Base-by-base conservation (phyloP, 805 yeast genomes). In the Lipomyces sp. region DNA sequence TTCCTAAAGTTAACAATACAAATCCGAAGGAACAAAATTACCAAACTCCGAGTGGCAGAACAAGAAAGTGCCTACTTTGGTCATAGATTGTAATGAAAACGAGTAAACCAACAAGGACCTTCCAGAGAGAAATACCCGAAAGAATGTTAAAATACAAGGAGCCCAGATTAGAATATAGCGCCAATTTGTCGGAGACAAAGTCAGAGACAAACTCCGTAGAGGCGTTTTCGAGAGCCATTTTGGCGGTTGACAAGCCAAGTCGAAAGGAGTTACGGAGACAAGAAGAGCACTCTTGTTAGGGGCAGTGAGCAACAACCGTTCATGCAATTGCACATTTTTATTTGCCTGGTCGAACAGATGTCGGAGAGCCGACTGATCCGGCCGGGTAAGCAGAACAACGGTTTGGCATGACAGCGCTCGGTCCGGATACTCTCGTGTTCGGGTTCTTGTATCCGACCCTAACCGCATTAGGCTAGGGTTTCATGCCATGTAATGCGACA, bases 1-100 rank as follows among this genome's bases (percentile, higher is more conserved):
- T 42, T 8, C 48, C n/a, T 10, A n/a, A 42, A 15, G 48, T 42
- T n/a, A 42, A 42, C 10, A n/a, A 42, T 42, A 6, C 48, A 85
- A 89, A 7, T 10, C 37, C n/a, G 3, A 5, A 30, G 24, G 10
- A 50, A 11, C 18, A 24, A 8, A 42, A 54, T 3, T 53, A 15
- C 24, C 24, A 48, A 32, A 50, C 37, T 18, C 10, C 53, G 13
- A 13, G 53, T 32, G 13, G 13, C 13, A 58, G 15, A 10, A 7
- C 33, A 33, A 10, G 2, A 39, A n/a, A 3, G 61, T 8, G 42
- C 69, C n/a, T 51, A 69, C 72, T 56, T 57, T 70, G 72, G 53
- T 70, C 72, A 50, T 65, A 66, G 34, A 56, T 18, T 13, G 57
- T 45, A 34, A 57, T 15, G 10, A 34, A 57, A 48, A 63, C 51